Conservation (phyloP, 345 rosid species). For the Citrus hindsii region DNA sequence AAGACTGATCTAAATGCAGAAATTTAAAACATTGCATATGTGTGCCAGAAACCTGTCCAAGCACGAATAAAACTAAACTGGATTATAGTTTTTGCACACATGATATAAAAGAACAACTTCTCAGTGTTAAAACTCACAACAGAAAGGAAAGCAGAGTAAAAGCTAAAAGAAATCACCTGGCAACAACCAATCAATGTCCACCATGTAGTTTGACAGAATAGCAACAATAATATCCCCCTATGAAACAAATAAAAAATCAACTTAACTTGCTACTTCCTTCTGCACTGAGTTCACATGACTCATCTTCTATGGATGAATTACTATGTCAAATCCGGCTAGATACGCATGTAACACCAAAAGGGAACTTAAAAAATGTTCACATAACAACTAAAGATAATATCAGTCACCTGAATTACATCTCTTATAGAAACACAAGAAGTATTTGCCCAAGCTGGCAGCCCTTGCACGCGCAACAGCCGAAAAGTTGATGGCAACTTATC, state of each 20-base stretch:
- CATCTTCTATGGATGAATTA: background rate
- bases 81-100: background rate
- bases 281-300: background rate
- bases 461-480: slow-evolving; percentile 69
- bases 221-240: slow-evolving; percentile 80
- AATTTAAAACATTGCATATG: background rate
- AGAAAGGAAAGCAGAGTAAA: background rate
- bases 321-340: background rate
- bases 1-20: background rate
- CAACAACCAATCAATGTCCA: slow-evolving; percentile 83
- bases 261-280: background rate
- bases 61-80: background rate
- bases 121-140: background rate
- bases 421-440: slow-evolving; percentile 76
- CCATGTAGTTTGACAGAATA: slow-evolving; percentile 89
- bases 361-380: background rate
- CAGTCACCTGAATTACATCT: slow-evolving; percentile 75
- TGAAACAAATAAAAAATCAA: slow-evolving; percentile 21
- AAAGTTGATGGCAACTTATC: slow-evolving; percentile 51
- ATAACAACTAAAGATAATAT: background rate
- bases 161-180: slow-evolving; percentile 35
- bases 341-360: background rate
- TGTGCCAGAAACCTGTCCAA: background rate
- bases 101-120: background rate
- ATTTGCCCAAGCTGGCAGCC: slow-evolving; percentile 86